phyloP scores from a whole-genome alignment of 2,329 filamentous ascomycete species.

The Nemania abortiva region DNA sequence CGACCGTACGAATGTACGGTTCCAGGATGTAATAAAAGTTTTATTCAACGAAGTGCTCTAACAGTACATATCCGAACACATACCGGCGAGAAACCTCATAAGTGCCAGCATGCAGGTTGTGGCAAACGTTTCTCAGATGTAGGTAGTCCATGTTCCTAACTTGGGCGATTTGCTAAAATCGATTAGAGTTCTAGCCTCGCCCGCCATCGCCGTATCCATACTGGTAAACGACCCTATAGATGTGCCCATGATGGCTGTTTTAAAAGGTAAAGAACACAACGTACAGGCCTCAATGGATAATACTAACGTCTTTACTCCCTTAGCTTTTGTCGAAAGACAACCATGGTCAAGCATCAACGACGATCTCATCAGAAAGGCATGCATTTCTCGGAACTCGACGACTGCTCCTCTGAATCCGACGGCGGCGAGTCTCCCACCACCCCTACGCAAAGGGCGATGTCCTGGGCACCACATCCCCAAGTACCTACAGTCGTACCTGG shows the following conservation, averaged over 20 bases:
- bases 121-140: constrained; percentile 79
- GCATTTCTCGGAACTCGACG: constrained; percentile 67
- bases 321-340: constrained; percentile 79
- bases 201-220: constrained; percentile 74
- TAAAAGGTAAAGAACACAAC: constrained; percentile 63
- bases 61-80: constrained; percentile 79
- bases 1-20: constrained; percentile 73
- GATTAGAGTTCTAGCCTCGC: constrained; percentile 73
- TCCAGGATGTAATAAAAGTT: constrained; percentile 74
- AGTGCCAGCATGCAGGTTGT: constrained; percentile 74
- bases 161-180: constrained; percentile 21
- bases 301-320: constrained; percentile 22
- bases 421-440: constrained; percentile 70
- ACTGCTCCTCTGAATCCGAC: constrained; percentile 68
- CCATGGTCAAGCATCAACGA: constrained; percentile 76
- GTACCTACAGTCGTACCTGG: constrained; percentile 54
- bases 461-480: constrained; percentile 63
- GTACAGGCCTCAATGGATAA: constrained; percentile 38
- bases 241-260: constrained; percentile 71
- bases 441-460: constrained; percentile 64
- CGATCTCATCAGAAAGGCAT: constrained; percentile 71
- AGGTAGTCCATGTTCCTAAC: constrained; percentile 49
- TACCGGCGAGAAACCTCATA: constrained; percentile 78
- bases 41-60: constrained; percentile 77
- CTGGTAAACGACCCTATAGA: constrained; percentile 74